A percentile compares a stretch with the other conserved stretches of the same genome.
These are phyloP conservation scores for Phytophthora sansomeana DNA, from an alignment of 352 stramenopile species.

Conservation along the genomic window DNA sequence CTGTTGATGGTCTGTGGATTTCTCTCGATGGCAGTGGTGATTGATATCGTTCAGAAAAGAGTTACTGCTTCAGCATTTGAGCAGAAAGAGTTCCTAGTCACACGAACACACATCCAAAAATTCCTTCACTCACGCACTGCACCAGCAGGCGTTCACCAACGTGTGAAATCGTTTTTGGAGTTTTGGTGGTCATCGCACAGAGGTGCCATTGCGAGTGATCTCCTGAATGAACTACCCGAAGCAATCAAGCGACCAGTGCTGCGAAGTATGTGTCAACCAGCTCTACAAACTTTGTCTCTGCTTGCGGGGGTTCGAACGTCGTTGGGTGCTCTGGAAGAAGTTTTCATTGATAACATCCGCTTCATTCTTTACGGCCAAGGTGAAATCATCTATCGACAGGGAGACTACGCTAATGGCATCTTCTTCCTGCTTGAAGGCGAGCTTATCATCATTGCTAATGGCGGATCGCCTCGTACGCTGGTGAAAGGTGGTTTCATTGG, in stretches of 20 bases:
- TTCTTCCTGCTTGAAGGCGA: slow-evolving; percentile 72
- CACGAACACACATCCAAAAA: slow-evolving; percentile 53
- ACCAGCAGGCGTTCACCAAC: slow-evolving; percentile 52
- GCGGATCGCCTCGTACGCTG: slow-evolving; percentile 40
- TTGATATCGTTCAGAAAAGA: slow-evolving; percentile 59
- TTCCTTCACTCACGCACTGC: slow-evolving; percentile 62
- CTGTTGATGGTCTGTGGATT: slow-evolving; percentile 62
- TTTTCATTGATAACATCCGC: slow-evolving; percentile 58
- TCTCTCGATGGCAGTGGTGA: slow-evolving; percentile 41
- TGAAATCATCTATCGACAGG: slow-evolving; percentile 68
- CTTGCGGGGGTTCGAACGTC: slow-evolving; percentile 48
- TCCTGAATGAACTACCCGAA: slow-evolving; percentile 62
- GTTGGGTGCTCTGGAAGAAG: slow-evolving; percentile 44
- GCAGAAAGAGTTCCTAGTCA: slow-evolving; percentile 73
- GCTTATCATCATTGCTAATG: slow-evolving; percentile 52
- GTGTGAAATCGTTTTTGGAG: slow-evolving; percentile 68
- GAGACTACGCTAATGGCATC: slow-evolving; percentile 65
- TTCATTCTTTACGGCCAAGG: slow-evolving; percentile 72
- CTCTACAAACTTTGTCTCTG: slow-evolving; percentile 52
- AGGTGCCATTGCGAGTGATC: slow-evolving; percentile 54
- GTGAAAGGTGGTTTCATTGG: slow-evolving; percentile 62
- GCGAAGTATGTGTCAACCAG: slow-evolving; percentile 55
- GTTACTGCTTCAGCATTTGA: slow-evolving; percentile 60
- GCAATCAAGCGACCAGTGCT: slow-evolving; percentile 65
- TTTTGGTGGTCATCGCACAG: slow-evolving; percentile 78